Conservation (phyloP, 2,329 filamentous ascomycete species). For the Aspergillus sp. region DNA sequence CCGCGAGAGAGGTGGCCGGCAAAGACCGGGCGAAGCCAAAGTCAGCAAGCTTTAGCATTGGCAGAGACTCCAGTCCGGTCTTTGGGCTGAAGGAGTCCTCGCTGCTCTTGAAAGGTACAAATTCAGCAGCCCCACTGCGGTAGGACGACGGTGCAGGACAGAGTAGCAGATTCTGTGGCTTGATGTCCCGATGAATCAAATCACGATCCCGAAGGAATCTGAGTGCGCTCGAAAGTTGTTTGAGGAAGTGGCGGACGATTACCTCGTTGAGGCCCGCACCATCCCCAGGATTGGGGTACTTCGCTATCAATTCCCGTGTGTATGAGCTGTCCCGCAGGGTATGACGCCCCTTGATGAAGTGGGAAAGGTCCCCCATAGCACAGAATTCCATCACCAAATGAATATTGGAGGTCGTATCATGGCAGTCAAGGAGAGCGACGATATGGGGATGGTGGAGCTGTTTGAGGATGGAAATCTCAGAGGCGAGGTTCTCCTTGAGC, state of each 20-base stretch:
- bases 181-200: constrained; percentile 94
- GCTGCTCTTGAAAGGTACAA: constrained; percentile 74
- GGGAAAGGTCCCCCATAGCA: constrained; percentile 87
- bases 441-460: constrained; percentile 94
- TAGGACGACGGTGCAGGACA: constrained; percentile 77
- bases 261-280: constrained; percentile 88
- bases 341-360: constrained; percentile 94
- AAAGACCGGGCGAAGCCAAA: constrained; percentile 97
- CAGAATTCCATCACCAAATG: constrained; percentile 99
- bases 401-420: constrained; percentile 83
- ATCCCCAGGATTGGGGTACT: constrained; percentile 80
- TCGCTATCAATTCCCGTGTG: constrained; percentile 85
- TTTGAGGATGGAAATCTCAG: constrained; percentile 94
- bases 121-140: constrained; percentile 60
- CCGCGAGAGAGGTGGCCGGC: constrained; percentile 85
- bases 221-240: constrained; percentile 89
- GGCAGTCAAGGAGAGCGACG: constrained; percentile 90
- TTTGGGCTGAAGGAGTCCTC: constrained; percentile 78
- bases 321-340: constrained; percentile 74
- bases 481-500: constrained; percentile 91
- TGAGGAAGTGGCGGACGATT: constrained; percentile 92
- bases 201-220: constrained; percentile 83
- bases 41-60: constrained; percentile 96
- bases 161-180: constrained; percentile 92
- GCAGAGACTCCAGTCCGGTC: constrained; percentile 78